Conservation (phyloP, 768 basidiomycete species). For the Rhodotorula graminis region DNA sequence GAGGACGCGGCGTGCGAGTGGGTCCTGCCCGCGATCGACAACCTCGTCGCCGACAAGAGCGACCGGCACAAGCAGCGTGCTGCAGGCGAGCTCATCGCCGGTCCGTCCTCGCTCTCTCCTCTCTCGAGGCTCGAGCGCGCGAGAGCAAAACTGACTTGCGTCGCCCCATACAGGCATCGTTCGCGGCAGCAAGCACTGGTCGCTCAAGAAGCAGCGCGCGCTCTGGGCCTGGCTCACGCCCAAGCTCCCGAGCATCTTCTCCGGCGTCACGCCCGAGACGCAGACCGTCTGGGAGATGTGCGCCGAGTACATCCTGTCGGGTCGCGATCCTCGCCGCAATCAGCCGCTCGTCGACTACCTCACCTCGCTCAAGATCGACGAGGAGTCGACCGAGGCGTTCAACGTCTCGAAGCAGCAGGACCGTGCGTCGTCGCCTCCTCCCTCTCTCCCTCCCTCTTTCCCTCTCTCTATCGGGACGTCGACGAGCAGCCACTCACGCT, state of each 20-base stretch:
- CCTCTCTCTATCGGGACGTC: no score
- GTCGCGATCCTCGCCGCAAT: constrained; percentile 74
- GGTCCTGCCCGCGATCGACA: constrained; percentile 58
- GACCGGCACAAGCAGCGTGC: constrained; percentile 84
- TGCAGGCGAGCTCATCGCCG: constrained; percentile 72
- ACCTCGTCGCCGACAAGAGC: constrained; percentile 58
- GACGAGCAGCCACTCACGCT: constrained; percentile 54
- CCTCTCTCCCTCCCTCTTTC: neutral
- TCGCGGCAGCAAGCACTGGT: constrained; percentile 81
- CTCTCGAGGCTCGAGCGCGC: neutral
- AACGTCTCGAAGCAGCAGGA: constrained; percentile 55
- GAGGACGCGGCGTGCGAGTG: constrained; percentile 65
- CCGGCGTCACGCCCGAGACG: constrained; percentile 75
- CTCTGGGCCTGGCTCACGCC: constrained; percentile 80
- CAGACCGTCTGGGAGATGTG: constrained; percentile 72
- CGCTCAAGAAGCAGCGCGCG: constrained; percentile 59
- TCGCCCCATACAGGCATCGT: constrained; percentile 31
- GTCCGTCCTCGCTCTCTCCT: neutral
- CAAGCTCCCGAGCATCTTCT: constrained; percentile 61
- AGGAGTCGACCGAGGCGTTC: constrained; percentile 76
- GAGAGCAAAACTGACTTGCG: neutral
- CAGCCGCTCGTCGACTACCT: constrained; percentile 74
- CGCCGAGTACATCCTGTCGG: constrained; percentile 66
- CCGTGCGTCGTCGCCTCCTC: constrained; percentile 49
- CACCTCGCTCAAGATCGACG: constrained; percentile 58